phyloP scores from a whole-genome alignment of 805 yeast species.

The Starmerella riodocensis region DNA sequence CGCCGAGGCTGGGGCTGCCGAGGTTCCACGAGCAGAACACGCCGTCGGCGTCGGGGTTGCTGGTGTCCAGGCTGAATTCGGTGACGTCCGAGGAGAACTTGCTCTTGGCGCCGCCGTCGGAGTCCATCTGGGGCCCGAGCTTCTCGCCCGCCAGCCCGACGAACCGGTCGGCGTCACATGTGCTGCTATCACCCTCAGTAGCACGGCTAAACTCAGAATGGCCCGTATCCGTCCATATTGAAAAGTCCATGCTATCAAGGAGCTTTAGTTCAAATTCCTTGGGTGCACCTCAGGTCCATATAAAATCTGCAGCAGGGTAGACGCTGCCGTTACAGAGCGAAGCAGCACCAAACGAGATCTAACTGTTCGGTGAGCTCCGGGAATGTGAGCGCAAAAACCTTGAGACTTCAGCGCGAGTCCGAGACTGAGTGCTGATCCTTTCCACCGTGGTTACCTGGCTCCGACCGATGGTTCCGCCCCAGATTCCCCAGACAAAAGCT shows the following conservation, averaged over 20 bases:
- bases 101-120: not conserved
- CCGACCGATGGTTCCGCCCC: no score
- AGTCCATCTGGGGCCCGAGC: not conserved
- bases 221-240: conserved; percentile 9
- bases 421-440: no score
- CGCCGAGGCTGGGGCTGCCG: not conserved
- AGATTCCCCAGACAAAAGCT: no score
- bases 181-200: conserved; percentile 1
- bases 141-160: not conserved
- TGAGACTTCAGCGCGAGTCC: not conserved
- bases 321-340: not conserved
- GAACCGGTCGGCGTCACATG: not conserved
- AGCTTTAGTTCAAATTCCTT: not conserved
- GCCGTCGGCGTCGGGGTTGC: not conserved
- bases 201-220: not conserved
- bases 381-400: not conserved
- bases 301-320: no score
- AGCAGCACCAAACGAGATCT: no score
- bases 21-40: not conserved
- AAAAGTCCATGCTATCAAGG: conserved; percentile 10
- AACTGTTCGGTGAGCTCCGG: no score
- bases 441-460: no score
- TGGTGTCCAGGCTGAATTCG: not conserved
- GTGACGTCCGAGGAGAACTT: not conserved
- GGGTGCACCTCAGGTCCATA: not conserved